These are phyloP conservation scores for Asterophora lycoperdoides DNA, from an alignment of 768 basidiomycete species.

Conservation along the genomic window DNA sequence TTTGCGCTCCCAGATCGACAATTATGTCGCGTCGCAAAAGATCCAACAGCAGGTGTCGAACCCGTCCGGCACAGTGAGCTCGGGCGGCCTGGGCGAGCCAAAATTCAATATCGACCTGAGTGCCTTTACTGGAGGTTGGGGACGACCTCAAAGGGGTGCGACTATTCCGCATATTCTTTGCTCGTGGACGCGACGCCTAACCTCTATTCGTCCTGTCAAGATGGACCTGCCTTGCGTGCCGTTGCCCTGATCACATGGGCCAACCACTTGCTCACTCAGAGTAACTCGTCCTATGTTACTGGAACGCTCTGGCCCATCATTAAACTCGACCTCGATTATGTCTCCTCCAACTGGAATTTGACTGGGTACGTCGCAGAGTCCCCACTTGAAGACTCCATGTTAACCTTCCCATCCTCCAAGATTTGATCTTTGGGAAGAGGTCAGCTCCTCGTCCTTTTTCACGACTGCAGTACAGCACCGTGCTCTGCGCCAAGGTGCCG, in stretches of 20 bases:
- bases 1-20: slow-evolving; percentile 46
- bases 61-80: slow-evolving; percentile 56
- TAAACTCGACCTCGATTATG: slow-evolving; percentile 72
- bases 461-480: slow-evolving; percentile 79
- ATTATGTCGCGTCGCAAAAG: slow-evolving; percentile 48
- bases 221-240: slow-evolving; percentile 70
- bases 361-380: slow-evolving; percentile 33
- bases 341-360: slow-evolving; percentile 62
- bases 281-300: slow-evolving; percentile 43
- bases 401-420: slow-evolving; percentile 34
- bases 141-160: slow-evolving; percentile 59
- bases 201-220: slow-evolving; percentile 26
- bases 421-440: slow-evolving; percentile 77
- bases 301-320: slow-evolving; percentile 67
- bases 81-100: slow-evolving; percentile 71
- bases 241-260: slow-evolving; percentile 66
- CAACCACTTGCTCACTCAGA: slow-evolving; percentile 50
- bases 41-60: slow-evolving; percentile 59
- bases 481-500: slow-evolving; percentile 62
- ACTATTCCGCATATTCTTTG: background rate
- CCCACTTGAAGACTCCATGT: background rate
- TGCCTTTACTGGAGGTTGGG: slow-evolving; percentile 53
- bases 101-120: slow-evolving; percentile 65
- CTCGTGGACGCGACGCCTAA: background rate
- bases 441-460: slow-evolving; percentile 73